These are phyloP conservation scores for Saccharomyces hybrid DNA, from an alignment of 1,139 yeast species.

Conservation along the genomic window DNA sequence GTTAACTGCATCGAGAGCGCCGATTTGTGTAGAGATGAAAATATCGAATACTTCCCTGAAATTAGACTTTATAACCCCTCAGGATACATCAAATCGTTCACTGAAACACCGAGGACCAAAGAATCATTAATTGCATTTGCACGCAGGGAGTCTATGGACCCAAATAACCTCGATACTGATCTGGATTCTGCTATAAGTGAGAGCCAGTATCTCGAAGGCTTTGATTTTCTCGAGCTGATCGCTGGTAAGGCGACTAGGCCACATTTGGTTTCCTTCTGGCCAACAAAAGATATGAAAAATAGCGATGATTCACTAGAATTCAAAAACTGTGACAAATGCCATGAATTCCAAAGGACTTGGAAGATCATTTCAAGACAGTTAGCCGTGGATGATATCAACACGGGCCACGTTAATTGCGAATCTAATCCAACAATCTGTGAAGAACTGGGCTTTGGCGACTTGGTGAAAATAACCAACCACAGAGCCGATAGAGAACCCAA, in stretches of 20 bases:
- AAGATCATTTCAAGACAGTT: conserved; percentile 46
- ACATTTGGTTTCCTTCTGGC: conserved; percentile 56
- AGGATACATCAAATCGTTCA: conserved; percentile 38
- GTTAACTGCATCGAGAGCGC: conserved; percentile 69
- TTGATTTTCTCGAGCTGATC: conserved; percentile 33
- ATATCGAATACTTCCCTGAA: conserved; percentile 48
- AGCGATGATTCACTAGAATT: conserved; percentile 32
- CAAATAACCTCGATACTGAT: conserved; percentile 32
- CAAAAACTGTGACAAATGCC: conserved; percentile 41
- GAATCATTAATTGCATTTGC: conserved; percentile 47
- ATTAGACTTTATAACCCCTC: conserved; percentile 55
- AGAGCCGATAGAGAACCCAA: conserved; percentile 25
- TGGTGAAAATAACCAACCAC: conserved; percentile 11
- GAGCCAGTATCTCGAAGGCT: conserved; percentile 13
- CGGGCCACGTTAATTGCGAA: conserved; percentile 55
- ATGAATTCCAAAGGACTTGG: conserved; percentile 49
- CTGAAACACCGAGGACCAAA: conserved; percentile 39
- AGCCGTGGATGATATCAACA: conserved; percentile 33
- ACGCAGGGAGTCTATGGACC: conserved; percentile 44
- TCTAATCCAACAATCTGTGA: conserved; percentile 44
- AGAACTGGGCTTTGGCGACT: conserved; percentile 38
- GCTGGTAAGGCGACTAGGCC: conserved; percentile 46
- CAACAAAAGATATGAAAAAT: conserved; percentile 40
- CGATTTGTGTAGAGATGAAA: conserved; percentile 59
- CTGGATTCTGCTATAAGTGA: conserved; percentile 14